phyloP scores from a whole-genome alignment of 306 rosid species.

The Rosa chinensis region DNA sequence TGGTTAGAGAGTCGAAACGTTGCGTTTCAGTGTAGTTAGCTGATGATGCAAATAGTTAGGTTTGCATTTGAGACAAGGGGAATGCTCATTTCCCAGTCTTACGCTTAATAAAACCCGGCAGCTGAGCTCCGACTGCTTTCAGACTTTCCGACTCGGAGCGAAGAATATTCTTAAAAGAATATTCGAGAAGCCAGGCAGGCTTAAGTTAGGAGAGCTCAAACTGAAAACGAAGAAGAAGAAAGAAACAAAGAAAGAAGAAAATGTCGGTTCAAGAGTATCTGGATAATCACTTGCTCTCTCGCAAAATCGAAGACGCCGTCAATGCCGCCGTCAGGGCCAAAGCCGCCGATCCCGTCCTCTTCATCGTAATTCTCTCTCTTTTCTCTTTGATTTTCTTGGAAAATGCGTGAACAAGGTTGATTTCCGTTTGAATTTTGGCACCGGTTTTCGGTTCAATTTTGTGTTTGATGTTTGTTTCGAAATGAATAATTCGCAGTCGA shows the following conservation, averaged over 20 bases:
- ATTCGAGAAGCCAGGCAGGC: neutral
- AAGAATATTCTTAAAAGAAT: neutral
- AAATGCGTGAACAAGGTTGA: neutral
- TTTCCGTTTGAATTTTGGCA: neutral
- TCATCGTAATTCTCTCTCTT: slow-evolving; percentile 54
- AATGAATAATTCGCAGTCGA: slow-evolving; percentile 45
- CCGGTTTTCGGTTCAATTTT: neutral
- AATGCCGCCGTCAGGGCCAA: slow-evolving; percentile 98
- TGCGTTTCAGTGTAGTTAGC: neutral
- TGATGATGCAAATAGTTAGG: neutral
- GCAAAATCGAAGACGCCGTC: slow-evolving; percentile 95
- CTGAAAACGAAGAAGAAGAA: neutral
- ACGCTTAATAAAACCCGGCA: neutral
- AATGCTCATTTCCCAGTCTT: neutral
- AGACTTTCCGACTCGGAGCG: neutral
- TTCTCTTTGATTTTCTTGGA: slow-evolving; percentile 15
- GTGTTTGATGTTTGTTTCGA: neutral
- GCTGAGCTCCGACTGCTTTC: neutral
- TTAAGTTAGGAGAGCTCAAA: neutral
- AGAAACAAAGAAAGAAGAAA: slow-evolving; percentile 22
- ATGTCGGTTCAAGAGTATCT: slow-evolving; percentile 94
- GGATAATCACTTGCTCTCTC: slow-evolving; percentile 76
- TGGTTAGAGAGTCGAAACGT: neutral
- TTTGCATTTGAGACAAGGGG: neutral
- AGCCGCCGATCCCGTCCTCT: slow-evolving; percentile 85